A percentile compares a stretch with the other conserved stretches of the same genome.
Evolutionary conservation across 1,139 yeast genomes (phyloP).

Genomic region (Lodderomyces orthopsilosis): DNA sequence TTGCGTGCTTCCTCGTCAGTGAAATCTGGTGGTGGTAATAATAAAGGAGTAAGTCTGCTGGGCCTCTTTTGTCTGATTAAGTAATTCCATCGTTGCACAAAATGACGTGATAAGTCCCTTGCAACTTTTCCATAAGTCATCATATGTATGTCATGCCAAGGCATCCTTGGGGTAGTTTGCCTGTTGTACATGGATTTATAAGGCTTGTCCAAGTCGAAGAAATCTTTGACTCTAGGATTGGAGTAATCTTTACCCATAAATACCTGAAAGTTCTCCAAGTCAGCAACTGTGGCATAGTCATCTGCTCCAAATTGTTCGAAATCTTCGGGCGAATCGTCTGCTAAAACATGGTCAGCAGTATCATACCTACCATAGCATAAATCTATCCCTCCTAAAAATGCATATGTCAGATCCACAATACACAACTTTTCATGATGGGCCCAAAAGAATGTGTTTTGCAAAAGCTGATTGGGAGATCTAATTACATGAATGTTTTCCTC

Average conservation of each 20-base stretch:
- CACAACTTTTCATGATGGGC: conserved; percentile 97
- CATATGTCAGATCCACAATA: conserved; percentile 81
- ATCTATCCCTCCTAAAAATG: conserved; percentile 94
- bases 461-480: conserved; percentile 92
- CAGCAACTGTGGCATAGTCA: conserved; percentile 30
- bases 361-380: conserved; percentile 94
- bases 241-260: conserved; percentile 98
- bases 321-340: conserved; percentile 61
- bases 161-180: conserved; percentile 83
- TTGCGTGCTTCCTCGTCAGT: conserved; percentile 65
- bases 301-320: conserved; percentile 33
- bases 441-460: conserved; percentile 95
- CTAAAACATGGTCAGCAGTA: conserved; percentile 90
- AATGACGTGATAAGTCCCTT: conserved; percentile 87
- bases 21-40: conserved; percentile 90
- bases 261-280: conserved; percentile 53
- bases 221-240: conserved; percentile 90
- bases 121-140: conserved; percentile 95
- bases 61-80: conserved; percentile 90
- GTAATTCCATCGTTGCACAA: conserved; percentile 97
- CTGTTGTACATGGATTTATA: conserved; percentile 93
- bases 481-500: conserved; percentile 81
- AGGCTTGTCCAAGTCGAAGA: conserved; percentile 75
- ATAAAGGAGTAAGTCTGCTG: conserved; percentile 84
- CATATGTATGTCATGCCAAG: conserved; percentile 99